Evolutionary conservation across 768 basidiomycete species (phyloP).

Genomic region (Boletales sp.): DNA sequence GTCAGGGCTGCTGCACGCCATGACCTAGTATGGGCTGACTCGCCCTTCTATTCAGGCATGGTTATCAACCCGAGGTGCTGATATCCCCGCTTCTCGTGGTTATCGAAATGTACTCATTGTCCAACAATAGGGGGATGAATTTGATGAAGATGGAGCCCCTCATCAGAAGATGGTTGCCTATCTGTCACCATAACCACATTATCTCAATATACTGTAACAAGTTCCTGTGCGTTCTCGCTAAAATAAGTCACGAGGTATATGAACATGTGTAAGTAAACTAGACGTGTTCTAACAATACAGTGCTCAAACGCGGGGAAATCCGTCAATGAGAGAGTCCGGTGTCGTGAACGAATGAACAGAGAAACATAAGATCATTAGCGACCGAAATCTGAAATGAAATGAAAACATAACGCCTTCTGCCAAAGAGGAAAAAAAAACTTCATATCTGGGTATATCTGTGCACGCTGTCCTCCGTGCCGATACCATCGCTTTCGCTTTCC

Average conservation of each 20-base stretch:
- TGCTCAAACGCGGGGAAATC: slow-evolving; percentile 28
- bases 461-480: slow-evolving; percentile 46
- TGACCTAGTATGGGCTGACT: slow-evolving; percentile 13
- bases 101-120: slow-evolving; percentile 24
- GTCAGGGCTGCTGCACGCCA: slow-evolving; percentile 11
- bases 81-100: slow-evolving; percentile 18
- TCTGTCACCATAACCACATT: slow-evolving; percentile 40
- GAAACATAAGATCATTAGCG: slow-evolving; percentile 30
- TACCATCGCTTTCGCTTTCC: slow-evolving; percentile 69
- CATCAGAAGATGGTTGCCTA: slow-evolving; percentile 79
- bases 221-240: slow-evolving; percentile 20
- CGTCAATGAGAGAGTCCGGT: slow-evolving; percentile 29
- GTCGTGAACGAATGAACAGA: slow-evolving; percentile 25
- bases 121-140: slow-evolving; percentile 56
- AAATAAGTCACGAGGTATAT: slow-evolving; percentile 23
- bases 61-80: slow-evolving; percentile 61
- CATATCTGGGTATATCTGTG: slow-evolving; percentile 37
- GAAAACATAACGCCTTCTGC: slow-evolving; percentile 8
- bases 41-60: slow-evolving; percentile 42
- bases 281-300: slow-evolving; percentile 40
- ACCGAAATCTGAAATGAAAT: slow-evolving; percentile 10
- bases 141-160: slow-evolving; percentile 81
- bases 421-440: slow-evolving; percentile 25
- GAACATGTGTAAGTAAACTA: slow-evolving; percentile 30
- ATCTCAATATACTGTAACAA: slow-evolving; percentile 20